Base-by-base conservation (phyloP, 2,329 filamentous ascomycete species). In the Diatrype stigma region DNA sequence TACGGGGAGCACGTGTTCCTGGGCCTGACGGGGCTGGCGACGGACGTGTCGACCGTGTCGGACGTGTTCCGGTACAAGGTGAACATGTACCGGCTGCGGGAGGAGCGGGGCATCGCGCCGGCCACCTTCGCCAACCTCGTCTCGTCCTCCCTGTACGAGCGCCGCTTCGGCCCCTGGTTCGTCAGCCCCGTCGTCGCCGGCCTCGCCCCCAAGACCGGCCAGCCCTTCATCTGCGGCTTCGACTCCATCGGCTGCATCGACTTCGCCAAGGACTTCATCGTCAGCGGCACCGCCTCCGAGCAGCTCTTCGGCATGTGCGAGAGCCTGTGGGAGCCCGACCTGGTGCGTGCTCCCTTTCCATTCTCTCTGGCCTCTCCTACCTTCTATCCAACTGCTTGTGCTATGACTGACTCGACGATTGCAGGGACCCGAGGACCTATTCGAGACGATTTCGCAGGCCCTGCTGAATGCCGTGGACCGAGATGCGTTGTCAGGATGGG, bases 1-100 rank as follows among this genome's bases (percentile, higher is more conserved):
- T 97, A 96, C 81, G 91, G 90, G 67, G 90, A 93, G 40, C 6
- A 16, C 67, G 90, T 94, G 64, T 96, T 95, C 75, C 88, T 99
- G 34, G 94, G 94, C 51, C 85, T 99, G 55, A 97, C 94, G 4
- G 94, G 94, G 50, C 89, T 99, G 47, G 94, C 94, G 55, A 99
- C 94, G 63, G 94, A 99, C 71, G 91, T 99, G 59, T 84, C 83
- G 59, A 97, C 93, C 62, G 93, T 99, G 62, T 89, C 87, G 64
- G 93, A 99, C 75, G 87, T 97, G 61, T 96, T 99, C 83, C 91
- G 94, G 68, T 97, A 96, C 85, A 99, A 99, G 82, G 90, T 96
- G 73, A 99, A 99, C 83, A 95, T 99, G 89, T 99, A 99, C 83
- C 89, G 94, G 60, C 84, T 99, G 67, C 90, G 94, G 67, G 94